phyloP scores from a whole-genome alignment of 345 rosid species.

The Draba incana region DNA sequence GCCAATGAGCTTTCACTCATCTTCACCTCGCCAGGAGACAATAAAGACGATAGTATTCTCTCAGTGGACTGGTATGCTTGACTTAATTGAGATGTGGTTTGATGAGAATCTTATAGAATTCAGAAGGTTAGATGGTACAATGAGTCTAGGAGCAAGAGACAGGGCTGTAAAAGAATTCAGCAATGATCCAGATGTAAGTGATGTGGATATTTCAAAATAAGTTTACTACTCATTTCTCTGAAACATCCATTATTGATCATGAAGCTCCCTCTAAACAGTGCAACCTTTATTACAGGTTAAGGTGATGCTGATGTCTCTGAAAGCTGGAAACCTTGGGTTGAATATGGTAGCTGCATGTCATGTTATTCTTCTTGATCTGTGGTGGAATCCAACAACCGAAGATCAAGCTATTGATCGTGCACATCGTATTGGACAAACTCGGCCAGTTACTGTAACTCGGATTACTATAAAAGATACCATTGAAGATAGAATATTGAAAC shows the following conservation, averaged over 20 bases:
- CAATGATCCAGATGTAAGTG: conserved; percentile 70
- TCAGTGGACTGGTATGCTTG: conserved; percentile 95
- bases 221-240: conserved; percentile 18
- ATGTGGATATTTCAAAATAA: conserved; percentile 6
- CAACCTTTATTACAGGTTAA: conserved; percentile 47
- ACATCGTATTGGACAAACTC: conserved; percentile 97
- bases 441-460: conserved; percentile 86
- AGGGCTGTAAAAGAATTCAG: conserved; percentile 85
- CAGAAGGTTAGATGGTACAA: conserved; percentile 94
- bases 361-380: conserved; percentile 88
- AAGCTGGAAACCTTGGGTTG: conserved; percentile 95
- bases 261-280: conserved; percentile 25
- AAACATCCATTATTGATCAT: conserved; percentile 13
- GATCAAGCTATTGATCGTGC: conserved; percentile 96
- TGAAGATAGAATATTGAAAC: conserved; percentile 78
- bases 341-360: conserved; percentile 97
- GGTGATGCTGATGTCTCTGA: conserved; percentile 91
- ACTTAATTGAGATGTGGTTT: conserved; percentile 70
- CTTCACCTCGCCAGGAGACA: conserved; percentile 52
- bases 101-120: conserved; percentile 50
- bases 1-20: conserved; percentile 47
- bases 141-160: conserved; percentile 81
- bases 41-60: conserved; percentile 85
- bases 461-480: conserved; percentile 79
- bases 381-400: conserved; percentile 96